A percentile compares a stretch with the other conserved stretches of the same genome.
These are phyloP conservation scores for Aphanomyces astaci DNA, from an alignment of 352 stramenopile genomes.

Conservation along the genomic window DNA sequence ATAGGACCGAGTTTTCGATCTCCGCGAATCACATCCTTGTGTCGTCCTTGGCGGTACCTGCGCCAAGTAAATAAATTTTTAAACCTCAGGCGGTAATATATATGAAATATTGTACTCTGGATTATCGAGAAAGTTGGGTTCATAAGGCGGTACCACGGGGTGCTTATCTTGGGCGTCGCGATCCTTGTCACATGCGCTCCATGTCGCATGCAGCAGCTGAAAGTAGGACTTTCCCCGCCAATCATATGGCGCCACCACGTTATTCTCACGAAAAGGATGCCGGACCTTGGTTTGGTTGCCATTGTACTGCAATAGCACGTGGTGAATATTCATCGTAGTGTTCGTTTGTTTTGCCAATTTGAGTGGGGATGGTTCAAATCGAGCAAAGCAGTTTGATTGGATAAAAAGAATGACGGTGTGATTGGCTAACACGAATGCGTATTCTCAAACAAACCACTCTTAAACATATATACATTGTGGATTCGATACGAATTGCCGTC, in stretches of 20 bases:
- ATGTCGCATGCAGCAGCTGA: constrained; percentile 69
- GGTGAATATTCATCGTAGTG: too few species aligned
- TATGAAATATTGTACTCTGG: constrained; percentile 70
- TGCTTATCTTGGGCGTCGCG: constrained; percentile 72
- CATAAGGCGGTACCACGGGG: constrained; percentile 39
- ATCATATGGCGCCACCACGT: constrained; percentile 60
- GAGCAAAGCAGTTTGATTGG: too few species aligned
- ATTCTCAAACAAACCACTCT: too few species aligned
- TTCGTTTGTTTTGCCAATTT: too few species aligned
- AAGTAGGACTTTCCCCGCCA: constrained; percentile 84
- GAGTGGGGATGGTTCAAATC: too few species aligned
- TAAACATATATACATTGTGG: too few species aligned
- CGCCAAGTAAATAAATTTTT: too few species aligned
- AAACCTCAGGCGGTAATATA: too few species aligned
- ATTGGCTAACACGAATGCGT: too few species aligned
- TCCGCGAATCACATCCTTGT: constrained; percentile 70
- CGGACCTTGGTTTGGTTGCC: constrained; percentile 25
- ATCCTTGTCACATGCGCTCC: constrained; percentile 57
- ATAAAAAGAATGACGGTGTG: too few species aligned
- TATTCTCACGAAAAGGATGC: neutral
- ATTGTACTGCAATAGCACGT: too few species aligned
- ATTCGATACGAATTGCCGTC: neutral
- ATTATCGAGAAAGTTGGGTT: constrained; percentile 78
- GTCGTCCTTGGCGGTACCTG: constrained; percentile 50
- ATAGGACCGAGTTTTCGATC: constrained; percentile 88